These are phyloP conservation scores for Cryptosporidium canis DNA, from an alignment of 169 alveolate genomes.

Conservation along the genomic window DNA sequence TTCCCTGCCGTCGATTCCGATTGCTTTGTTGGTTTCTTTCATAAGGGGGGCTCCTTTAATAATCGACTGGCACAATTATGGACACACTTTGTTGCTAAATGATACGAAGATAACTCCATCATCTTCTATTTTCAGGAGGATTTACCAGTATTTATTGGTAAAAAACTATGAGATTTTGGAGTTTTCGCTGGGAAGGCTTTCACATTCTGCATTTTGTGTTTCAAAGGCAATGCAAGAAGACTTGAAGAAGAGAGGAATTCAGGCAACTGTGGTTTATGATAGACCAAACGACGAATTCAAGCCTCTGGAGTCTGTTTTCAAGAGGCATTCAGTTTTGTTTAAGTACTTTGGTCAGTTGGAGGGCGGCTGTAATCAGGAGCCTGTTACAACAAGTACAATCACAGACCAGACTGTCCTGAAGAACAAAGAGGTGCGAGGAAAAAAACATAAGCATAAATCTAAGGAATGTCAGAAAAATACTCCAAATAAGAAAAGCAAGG, in stretches of 20 bases:
- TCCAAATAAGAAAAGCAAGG: not conserved
- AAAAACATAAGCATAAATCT: not conserved
- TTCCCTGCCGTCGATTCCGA: conserved; percentile 84
- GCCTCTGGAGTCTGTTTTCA: conserved; percentile 46
- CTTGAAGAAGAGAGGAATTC: conserved; percentile 78
- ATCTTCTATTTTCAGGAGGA: not conserved
- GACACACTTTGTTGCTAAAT: conserved; percentile 84
- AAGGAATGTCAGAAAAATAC: not conserved
- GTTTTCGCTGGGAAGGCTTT: conserved; percentile 80
- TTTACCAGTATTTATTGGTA: not conserved
- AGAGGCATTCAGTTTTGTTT: conserved; percentile 70
- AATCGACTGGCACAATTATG: conserved; percentile 93
- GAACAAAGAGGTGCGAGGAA: not conserved
- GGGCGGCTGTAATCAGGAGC: not conserved
- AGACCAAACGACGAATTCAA: conserved; percentile 80
- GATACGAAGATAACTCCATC: conserved; percentile 41
- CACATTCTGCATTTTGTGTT: conserved; percentile 88
- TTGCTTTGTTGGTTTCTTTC: conserved; percentile 76
- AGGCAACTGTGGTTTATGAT: conserved; percentile 87
- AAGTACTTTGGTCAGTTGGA: conserved; percentile 54
- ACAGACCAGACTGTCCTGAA: not conserved
- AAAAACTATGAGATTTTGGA: conserved; percentile 77
- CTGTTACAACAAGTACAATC: not conserved
- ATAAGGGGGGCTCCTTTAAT: conserved; percentile 76
- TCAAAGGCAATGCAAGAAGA: conserved; percentile 86